phyloP scores from a whole-genome alignment of 306 rosid genomes.

The Castanospermum australe region DNA sequence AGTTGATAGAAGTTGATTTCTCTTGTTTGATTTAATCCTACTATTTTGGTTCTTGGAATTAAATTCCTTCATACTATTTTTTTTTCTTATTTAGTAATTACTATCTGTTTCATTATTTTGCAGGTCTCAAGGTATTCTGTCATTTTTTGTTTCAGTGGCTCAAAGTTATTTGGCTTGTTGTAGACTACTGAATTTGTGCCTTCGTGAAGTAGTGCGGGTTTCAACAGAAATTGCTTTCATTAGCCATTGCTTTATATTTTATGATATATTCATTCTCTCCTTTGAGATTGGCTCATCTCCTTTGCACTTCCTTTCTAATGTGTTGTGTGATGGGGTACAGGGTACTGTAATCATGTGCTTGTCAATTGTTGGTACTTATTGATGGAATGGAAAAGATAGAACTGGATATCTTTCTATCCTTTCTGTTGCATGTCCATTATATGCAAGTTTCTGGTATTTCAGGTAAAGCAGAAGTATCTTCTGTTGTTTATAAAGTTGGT shows the following conservation, averaged over 20 bases:
- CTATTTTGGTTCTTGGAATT: not conserved
- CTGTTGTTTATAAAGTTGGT: constrained; percentile 82
- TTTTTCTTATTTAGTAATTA: constrained; percentile 8
- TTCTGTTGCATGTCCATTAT: constrained; percentile 20
- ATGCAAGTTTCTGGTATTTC: constrained; percentile 38
- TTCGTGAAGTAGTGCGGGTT: constrained; percentile 21
- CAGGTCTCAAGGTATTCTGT: constrained; percentile 91
- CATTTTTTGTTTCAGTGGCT: constrained; percentile 34
- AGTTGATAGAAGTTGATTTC: constrained; percentile 10
- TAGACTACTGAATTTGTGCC: constrained; percentile 22
- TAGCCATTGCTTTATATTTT: constrained; percentile 7
- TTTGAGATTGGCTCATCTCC: not conserved
- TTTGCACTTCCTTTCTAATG: constrained; percentile 5
- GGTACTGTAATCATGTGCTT: not conserved
- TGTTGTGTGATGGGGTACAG: not conserved
- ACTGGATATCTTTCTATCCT: constrained; percentile 15
- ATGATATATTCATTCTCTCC: not conserved
- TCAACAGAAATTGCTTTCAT: constrained; percentile 22
- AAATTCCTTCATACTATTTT: not conserved
- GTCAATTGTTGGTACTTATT: not conserved
- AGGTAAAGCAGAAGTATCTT: constrained; percentile 78
- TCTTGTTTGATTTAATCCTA: constrained; percentile 1
- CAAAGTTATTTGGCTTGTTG: constrained; percentile 29
- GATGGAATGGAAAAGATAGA: not conserved
- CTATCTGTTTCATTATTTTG: constrained; percentile 38